These are phyloP conservation scores for Pythium graminicola DNA, from an alignment of 352 stramenopile genomes.

Conservation along the genomic window DNA sequence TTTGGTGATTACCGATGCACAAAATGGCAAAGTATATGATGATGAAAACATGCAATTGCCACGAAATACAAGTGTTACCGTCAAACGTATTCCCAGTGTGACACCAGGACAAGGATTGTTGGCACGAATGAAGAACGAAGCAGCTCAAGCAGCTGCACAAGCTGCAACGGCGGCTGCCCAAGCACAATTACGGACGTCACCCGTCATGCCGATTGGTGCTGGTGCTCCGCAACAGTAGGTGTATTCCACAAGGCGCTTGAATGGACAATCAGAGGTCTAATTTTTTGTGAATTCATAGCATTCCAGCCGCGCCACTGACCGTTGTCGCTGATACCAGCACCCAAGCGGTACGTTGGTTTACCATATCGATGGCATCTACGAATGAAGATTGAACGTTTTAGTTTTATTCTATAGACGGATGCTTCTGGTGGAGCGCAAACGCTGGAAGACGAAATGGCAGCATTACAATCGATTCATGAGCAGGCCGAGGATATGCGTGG, in stretches of 20 bases:
- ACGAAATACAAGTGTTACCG: conserved; percentile 89
- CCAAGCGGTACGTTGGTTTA: conserved; percentile 8
- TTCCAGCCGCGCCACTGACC: conserved; percentile 18
- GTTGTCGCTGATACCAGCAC: conserved; percentile 12
- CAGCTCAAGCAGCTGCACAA: conserved; percentile 45
- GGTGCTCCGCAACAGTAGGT: conserved; percentile 43
- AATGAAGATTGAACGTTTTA: not conserved
- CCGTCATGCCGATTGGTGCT: conserved; percentile 29
- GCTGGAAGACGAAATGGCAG: conserved; percentile 78
- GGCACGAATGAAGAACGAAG: conserved; percentile 83
- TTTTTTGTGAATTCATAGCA: too few relatives aligned
- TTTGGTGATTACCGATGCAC: conserved; percentile 87
- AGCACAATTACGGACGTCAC: conserved; percentile 21
- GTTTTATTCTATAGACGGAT: conserved; percentile 9
- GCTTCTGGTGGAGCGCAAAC: conserved; percentile 52
- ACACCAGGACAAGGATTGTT: conserved; percentile 66
- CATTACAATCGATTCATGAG: conserved; percentile 79
- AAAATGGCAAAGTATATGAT: conserved; percentile 89
- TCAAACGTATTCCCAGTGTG: conserved; percentile 87
- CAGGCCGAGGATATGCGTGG: conserved; percentile 77
- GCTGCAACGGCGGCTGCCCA: conserved; percentile 34
- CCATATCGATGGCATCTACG: not conserved
- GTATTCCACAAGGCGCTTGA: too few relatives aligned
- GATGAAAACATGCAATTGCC: conserved; percentile 87
- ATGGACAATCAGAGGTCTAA: too few relatives aligned